Base-by-base conservation (phyloP, 192 early-diverging fungal species). In the Dissophora globulifera region DNA sequence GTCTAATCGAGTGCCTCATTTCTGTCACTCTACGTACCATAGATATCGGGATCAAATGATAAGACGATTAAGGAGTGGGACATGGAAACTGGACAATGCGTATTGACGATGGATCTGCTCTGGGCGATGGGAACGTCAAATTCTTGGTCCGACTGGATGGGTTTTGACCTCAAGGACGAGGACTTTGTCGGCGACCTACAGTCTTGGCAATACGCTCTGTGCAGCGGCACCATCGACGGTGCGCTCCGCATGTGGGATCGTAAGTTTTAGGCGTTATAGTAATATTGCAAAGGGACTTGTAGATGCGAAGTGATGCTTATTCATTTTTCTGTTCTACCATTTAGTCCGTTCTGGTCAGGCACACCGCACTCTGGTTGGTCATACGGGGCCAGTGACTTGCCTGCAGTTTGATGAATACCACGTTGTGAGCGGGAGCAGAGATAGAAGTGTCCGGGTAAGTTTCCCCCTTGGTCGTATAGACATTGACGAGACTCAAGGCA, bases 21-120 rank as follows among this genome's bases (percentile, higher is more conserved):
- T n/a, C n/a, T n/a, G n/a, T n/a, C n/a, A n/a, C n/a, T n/a, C 13
- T 40, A 13, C 38, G 7, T 80, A 19, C 12, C 27, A 45, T 76
- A 91, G 84, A 75, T 92, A 16, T 88, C 91, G 3, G 93, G 91
- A 48, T 86, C 90, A 20, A 85, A 88, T 16, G 93, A 94, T 75
- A 82, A 85, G 52, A 93, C 93, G 1, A 87, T 94, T 57, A 86
- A 86, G 55, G 87, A 90, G 51, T 94, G 93, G 93, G 93, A 94
- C 64, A 48, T 94, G 76, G 69, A 78, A 25, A 90, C 87, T 29
- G 88, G 89, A 25, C 68, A 82, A 53, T 78, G 87, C 82, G 82
- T 90, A 23, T 75, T 87, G 12, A 85, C 87, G 4, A 81, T 93
- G 67, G 90, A 91, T 62, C 68, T 93, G 19, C 59, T 86, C 13